A percentile compares a stretch with the other conserved stretches of the same genome.
Evolutionary conservation across 192 early-diverging fungal genomes (phyloP).

Genomic region (Pecoramyces ruminantium): DNA sequence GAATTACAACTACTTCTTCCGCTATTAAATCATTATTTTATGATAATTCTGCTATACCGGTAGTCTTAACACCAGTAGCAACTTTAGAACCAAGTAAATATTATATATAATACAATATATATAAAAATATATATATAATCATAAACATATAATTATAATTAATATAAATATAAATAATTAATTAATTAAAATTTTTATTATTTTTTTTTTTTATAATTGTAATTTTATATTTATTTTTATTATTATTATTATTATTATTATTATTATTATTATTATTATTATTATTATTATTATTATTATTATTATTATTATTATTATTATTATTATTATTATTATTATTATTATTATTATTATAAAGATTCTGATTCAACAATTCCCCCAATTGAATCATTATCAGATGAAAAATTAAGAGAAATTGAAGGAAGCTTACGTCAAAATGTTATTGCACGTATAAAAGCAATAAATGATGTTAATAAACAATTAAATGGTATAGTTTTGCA

Average conservation of each 20-base stretch:
- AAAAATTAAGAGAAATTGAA: conserved; percentile 19
- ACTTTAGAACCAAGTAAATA: neutral
- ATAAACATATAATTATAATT: too few species aligned
- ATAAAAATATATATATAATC: too few species aligned
- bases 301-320: too few species aligned
- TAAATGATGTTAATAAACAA: conserved; percentile 20
- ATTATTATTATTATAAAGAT: neutral
- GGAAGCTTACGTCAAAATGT: conserved; percentile 22
- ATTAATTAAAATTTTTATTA: too few species aligned
- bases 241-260: too few species aligned
- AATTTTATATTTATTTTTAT: too few species aligned
- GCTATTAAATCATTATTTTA: neutral
- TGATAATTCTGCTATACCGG: neutral
- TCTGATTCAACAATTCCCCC: neutral
- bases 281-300: too few species aligned
- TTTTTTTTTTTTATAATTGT: too few species aligned
- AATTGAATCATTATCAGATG: conserved; percentile 9
- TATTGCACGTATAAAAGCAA: conserved; percentile 12
- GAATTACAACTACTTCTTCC: too few species aligned
- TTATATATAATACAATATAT: too few species aligned
- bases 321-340: neutral
- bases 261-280: too few species aligned
- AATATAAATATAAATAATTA: too few species aligned
- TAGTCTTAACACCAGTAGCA: neutral
- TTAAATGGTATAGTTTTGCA: conserved; percentile 20